A percentile compares a stretch with the other conserved stretches of the same genome.
These are phyloP conservation scores for Glebionis coronaria DNA, from an alignment of 129 eudicot species.

Conservation along the genomic window DNA sequence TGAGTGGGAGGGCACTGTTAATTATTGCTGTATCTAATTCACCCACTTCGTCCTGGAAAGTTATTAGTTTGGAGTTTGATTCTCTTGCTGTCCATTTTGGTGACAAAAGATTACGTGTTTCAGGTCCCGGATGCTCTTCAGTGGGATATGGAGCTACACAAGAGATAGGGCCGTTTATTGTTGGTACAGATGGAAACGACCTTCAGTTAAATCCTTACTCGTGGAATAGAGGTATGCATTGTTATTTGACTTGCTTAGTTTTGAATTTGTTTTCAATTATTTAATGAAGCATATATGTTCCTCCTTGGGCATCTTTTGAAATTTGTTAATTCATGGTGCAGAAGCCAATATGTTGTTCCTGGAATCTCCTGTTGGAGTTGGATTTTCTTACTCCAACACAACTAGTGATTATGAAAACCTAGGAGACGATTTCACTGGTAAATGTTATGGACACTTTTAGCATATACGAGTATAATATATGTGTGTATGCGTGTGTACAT, in stretches of 20 bases:
- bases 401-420: slow-evolving; percentile 70
- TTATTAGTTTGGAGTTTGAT: slow-evolving; percentile 28
- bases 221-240: slow-evolving; percentile 56
- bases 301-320: slow-evolving; percentile 21
- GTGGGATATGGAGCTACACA: slow-evolving; percentile 99
- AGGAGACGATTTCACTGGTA: slow-evolving; percentile 89
- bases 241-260: neutral
- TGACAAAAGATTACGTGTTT: slow-evolving; percentile 38
- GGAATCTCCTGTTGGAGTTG: slow-evolving; percentile 99
- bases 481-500: neutral
- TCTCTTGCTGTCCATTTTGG: slow-evolving; percentile 41
- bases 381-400: slow-evolving; percentile 86
- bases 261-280: neutral
- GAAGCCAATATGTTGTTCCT: slow-evolving; percentile 91
- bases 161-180: slow-evolving; percentile 91
- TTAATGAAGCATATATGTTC: slow-evolving; percentile 17
- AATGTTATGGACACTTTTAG: slow-evolving; percentile 13
- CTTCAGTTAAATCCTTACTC: slow-evolving; percentile 68
- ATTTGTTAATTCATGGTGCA: slow-evolving; percentile 41
- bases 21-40: slow-evolving; percentile 27
- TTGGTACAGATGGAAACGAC: slow-evolving; percentile 47
- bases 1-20: slow-evolving; percentile 30
- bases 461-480: slow-evolving; percentile 9
- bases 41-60: slow-evolving; percentile 16
- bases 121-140: slow-evolving; percentile 98